These are phyloP conservation scores for Beauveria sp. DNA, from an alignment of 2,329 filamentous ascomycete genomes.

Conservation along the genomic window DNA sequence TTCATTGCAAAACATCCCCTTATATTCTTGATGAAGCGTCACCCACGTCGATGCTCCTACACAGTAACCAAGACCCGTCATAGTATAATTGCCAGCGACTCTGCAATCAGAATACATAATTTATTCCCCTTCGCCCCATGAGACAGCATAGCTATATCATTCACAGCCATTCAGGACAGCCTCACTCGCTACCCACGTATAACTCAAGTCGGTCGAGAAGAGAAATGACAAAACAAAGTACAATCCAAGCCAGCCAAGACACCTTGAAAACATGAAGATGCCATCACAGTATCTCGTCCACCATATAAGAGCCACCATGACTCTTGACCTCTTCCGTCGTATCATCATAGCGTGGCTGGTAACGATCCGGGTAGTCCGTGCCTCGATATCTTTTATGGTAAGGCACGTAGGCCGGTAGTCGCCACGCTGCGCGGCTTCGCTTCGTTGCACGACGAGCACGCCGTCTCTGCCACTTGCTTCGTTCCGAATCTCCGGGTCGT, in stretches of 20 bases:
- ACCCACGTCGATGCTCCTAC: too few relatives aligned
- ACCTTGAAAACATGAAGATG: background rate
- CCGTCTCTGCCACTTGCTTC: background rate
- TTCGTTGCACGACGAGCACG: background rate
- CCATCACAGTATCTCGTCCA: background rate
- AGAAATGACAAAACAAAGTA: background rate
- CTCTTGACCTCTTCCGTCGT: background rate
- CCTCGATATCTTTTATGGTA: background rate
- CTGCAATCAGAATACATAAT: too few relatives aligned
- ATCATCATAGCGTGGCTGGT: background rate
- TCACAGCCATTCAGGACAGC: too few relatives aligned
- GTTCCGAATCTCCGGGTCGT: background rate
- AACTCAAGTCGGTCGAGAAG: background rate
- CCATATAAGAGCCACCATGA: background rate
- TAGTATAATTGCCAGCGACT: too few relatives aligned
- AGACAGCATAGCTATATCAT: too few relatives aligned
- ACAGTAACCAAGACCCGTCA: too few relatives aligned
- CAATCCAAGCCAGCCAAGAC: background rate
- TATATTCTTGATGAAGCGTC: too few relatives aligned
- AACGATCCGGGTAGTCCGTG: background rate
- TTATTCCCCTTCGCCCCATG: too few relatives aligned
- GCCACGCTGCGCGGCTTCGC: background rate
- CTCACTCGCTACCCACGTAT: background rate
- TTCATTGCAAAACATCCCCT: too few relatives aligned
- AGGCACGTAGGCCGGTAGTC: background rate